Conservation (phyloP, 768 basidiomycete species). For the Tulasnella sp. region DNA sequence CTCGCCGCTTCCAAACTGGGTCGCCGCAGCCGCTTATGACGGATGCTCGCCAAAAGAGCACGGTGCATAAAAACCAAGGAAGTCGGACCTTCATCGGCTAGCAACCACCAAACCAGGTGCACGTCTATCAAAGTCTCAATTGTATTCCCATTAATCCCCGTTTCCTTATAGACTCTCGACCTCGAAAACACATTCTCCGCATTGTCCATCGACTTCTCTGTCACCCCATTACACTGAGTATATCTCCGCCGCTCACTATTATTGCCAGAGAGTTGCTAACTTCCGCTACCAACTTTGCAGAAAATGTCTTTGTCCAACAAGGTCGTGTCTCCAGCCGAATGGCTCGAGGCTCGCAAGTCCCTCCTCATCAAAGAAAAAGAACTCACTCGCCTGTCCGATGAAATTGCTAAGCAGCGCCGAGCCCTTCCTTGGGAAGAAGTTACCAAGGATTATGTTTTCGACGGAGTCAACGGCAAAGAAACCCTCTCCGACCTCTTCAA, state of each 20-base stretch:
- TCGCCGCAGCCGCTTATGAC: not conserved
- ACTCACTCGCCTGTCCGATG: not conserved
- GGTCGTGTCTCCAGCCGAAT: not conserved
- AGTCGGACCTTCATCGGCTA: not conserved
- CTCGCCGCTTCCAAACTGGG: not conserved
- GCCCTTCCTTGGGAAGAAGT: not conserved
- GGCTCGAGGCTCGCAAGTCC: not conserved
- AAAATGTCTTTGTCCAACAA: not conserved
- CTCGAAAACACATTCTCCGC: not conserved
- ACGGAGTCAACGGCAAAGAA: not conserved
- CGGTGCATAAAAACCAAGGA: not conserved
- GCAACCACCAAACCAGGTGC: not conserved
- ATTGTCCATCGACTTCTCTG: not conserved
- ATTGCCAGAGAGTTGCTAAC: not conserved
- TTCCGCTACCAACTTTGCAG: not conserved
- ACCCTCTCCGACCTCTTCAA: not conserved
- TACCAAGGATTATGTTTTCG: not conserved
- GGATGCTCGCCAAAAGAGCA: not conserved
- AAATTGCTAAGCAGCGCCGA: not conserved
- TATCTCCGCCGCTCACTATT: not conserved
- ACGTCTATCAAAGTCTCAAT: not conserved
- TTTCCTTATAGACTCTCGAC: not conserved
- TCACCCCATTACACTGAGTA: not conserved
- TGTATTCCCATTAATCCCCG: not conserved
- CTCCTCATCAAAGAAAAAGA: not conserved